These are phyloP conservation scores for Harringtonia aguacate DNA, from an alignment of 2,329 filamentous ascomycete species.

Conservation along the genomic window DNA sequence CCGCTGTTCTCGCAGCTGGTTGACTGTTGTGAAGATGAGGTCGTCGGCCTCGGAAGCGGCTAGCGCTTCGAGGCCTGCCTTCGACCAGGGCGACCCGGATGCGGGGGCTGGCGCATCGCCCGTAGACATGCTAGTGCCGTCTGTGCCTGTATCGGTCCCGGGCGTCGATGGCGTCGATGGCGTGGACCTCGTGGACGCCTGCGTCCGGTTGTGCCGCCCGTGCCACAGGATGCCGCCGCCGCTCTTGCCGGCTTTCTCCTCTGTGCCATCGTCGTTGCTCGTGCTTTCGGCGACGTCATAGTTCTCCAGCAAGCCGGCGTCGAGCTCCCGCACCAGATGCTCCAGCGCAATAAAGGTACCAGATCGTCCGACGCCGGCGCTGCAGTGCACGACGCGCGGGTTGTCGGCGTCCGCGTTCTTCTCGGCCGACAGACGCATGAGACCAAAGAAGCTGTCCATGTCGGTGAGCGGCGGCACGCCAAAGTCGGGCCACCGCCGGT, in stretches of 20 bases:
- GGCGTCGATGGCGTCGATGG: not conserved
- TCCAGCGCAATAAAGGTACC: constrained; percentile 97
- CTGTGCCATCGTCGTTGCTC: constrained; percentile 17
- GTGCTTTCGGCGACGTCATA: constrained; percentile 20
- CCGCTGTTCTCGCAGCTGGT: constrained; percentile 72
- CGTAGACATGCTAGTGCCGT: not conserved
- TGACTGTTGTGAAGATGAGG: constrained; percentile 63
- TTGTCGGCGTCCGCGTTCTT: constrained; percentile 46
- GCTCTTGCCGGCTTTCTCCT: not conserved
- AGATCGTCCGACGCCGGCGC: constrained; percentile 85
- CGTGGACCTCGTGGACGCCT: not conserved
- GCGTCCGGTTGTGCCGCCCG: not conserved
- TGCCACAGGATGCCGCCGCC: too few relatives aligned
- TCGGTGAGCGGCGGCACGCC: constrained; percentile 64
- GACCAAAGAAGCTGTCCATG: constrained; percentile 54
- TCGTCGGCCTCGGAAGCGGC: constrained; percentile 7
- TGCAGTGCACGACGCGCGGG: constrained; percentile 77
- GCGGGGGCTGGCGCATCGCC: not conserved
- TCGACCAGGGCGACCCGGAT: not conserved
- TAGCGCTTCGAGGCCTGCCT: too few relatives aligned
- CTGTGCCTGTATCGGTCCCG: not conserved
- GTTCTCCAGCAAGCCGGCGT: constrained; percentile 55
- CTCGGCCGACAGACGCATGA: constrained; percentile 57
- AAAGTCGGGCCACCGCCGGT: constrained; percentile 84
- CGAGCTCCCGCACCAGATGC: constrained; percentile 74